Evolutionary conservation across 1,284 basidiomycete species (phyloP).

Genomic region (Microbotryum lychnidis-dioicae): DNA sequence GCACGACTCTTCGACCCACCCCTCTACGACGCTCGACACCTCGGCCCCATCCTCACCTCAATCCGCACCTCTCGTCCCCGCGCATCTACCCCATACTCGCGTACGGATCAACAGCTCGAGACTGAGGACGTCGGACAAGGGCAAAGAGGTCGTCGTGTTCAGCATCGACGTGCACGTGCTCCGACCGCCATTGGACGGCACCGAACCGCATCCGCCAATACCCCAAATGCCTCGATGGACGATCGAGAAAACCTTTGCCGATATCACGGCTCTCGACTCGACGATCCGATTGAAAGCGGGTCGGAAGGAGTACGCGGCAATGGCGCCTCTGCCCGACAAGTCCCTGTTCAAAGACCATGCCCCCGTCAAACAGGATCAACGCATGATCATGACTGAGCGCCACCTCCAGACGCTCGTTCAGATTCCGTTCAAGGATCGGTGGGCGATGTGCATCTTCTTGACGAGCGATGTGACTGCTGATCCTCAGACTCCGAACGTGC

Average conservation of each 20-base stretch:
- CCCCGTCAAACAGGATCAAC: conserved; percentile 87
- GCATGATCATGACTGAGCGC: conserved; percentile 76
- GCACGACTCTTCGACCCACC: neutral
- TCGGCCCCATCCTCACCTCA: neutral
- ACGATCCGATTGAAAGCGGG: conserved; percentile 53
- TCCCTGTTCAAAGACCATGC: conserved; percentile 94
- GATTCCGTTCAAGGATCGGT: conserved; percentile 69
- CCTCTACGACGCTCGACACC: neutral
- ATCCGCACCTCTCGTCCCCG: conserved; percentile 23
- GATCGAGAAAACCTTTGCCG: conserved; percentile 87
- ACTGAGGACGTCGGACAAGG: conserved; percentile 72
- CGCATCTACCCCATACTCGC: conserved; percentile 13
- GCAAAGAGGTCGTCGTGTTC: conserved; percentile 78
- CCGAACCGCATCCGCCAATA: conserved; percentile 47
- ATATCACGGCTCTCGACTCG: conserved; percentile 73
- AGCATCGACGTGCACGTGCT: conserved; percentile 47
- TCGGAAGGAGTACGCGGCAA: conserved; percentile 59
- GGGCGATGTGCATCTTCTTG: conserved; percentile 85
- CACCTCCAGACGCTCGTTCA: conserved; percentile 81
- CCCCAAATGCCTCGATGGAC: conserved; percentile 67
- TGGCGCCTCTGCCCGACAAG: conserved; percentile 76
- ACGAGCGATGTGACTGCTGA: conserved; percentile 76
- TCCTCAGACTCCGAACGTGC: conserved; percentile 35
- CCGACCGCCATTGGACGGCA: conserved; percentile 42
- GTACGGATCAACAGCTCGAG: conserved; percentile 22